Evolutionary conservation across 2,329 filamentous ascomycete genomes (phyloP).

Genomic region (Aurifilum marmelostoma): DNA sequence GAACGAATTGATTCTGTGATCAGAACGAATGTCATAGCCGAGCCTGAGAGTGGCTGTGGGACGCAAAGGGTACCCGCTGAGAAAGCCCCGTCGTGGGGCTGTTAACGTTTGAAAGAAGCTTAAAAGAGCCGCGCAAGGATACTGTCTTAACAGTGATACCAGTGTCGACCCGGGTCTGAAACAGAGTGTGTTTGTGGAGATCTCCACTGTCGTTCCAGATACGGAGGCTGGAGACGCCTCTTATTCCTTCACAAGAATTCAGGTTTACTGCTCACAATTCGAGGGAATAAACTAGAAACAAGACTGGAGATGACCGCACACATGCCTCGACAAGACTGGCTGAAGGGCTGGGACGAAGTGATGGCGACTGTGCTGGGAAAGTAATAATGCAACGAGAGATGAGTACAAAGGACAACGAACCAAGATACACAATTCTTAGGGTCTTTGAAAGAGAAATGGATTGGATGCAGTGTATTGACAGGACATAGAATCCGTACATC

Average conservation of each 20-base stretch:
- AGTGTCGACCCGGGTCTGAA: conserved; percentile 16
- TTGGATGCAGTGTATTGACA: neutral
- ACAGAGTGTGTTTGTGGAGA: conserved; percentile 21
- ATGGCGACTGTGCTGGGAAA: neutral
- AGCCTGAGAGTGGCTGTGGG: neutral
- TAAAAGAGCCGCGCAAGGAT: conserved; percentile 24
- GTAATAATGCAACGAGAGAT: neutral
- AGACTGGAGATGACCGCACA: conserved; percentile 8
- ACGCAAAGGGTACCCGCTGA: neutral
- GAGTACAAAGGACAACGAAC: neutral
- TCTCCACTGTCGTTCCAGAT: conserved; percentile 13
- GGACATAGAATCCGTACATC: neutral
- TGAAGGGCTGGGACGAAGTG: neutral
- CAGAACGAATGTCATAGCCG: neutral
- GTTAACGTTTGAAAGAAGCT: conserved; percentile 27
- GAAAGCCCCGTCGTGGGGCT: conserved; percentile 21
- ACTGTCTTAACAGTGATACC: neutral
- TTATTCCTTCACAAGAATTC: too few species aligned
- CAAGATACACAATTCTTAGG: neutral
- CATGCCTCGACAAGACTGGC: neutral
- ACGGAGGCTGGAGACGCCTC: neutral
- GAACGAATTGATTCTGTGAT: too few species aligned
- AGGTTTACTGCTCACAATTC: too few species aligned
- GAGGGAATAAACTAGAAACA: neutral
- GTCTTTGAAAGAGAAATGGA: neutral